These are phyloP conservation scores for Graphiopsis chlorocephala DNA, from an alignment of 2,329 filamentous ascomycete genomes.

Conservation along the genomic window DNA sequence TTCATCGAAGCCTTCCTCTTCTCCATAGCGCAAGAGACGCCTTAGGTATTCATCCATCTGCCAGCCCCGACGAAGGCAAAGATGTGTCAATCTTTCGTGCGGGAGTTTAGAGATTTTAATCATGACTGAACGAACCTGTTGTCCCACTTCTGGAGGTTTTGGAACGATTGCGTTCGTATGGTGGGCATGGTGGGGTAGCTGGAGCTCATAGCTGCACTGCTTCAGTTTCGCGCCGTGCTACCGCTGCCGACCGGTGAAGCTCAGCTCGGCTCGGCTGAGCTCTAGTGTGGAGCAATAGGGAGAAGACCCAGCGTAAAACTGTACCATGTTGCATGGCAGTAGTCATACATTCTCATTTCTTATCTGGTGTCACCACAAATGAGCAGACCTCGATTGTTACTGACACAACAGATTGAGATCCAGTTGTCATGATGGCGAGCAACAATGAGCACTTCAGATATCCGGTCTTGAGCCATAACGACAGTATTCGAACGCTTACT, in stretches of 20 bases:
- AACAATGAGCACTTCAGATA: background rate
- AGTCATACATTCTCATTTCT: background rate
- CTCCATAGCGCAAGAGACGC: background rate
- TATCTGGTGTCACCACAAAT: background rate
- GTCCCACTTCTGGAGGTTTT: too few species aligned
- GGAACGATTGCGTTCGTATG: too few species aligned
- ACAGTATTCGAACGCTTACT: background rate
- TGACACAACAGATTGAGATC: background rate
- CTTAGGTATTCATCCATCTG: background rate
- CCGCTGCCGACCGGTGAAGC: background rate
- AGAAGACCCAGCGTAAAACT: background rate
- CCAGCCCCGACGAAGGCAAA: background rate
- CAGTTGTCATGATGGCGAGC: background rate
- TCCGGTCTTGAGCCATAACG: background rate
- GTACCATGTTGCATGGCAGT: background rate
- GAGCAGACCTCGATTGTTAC: background rate
- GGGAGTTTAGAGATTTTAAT: background rate
- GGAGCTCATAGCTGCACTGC: background rate
- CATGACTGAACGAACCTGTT: too few species aligned
- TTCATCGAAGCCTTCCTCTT: background rate
- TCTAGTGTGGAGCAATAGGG: background rate
- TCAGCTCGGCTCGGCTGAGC: background rate
- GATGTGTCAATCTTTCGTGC: background rate
- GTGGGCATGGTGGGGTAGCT: background rate
- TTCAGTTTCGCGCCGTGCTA: background rate